Base-by-base conservation (phyloP, 257 asterid genomes). In the Solanum rostratum region DNA sequence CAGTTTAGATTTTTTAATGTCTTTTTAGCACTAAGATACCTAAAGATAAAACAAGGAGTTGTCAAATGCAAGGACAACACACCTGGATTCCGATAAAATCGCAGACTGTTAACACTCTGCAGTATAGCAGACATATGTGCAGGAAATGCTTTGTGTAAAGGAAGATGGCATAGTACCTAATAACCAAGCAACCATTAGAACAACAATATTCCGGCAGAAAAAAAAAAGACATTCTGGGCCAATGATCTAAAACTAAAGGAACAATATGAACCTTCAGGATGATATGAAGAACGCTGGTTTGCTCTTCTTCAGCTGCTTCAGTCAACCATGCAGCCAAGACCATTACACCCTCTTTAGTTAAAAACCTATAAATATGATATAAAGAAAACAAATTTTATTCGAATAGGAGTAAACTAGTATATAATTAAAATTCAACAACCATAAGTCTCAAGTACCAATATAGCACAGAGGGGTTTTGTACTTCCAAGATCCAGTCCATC, bases 251-350 rank as follows among this genome's bases (percentile, higher is more conserved):
- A 16, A 18, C 18, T 50, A 50, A 27, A 84, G 39, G 53, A 59
- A 24, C 54, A 55, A 63, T 39, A 69, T 60, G 41, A 41, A 97
- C 99, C 97, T 94, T 94, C 85, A 97, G 94, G 84, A 94, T 88
- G 87, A 86, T 88, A 85, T 88, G 90, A 86, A 97, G 92, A 89
- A 90, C 91, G 84, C 93, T 93, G 22, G 99, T 91, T 86, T 97
- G 99, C 86, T 97, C 99, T 92, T 97, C 99, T 29, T 83, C 83
- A 83, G 95, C 97, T 66, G 99, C 98, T 90, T 95, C 93, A 89
- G 95, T 90, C 91, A 97, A 87, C 99, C 99, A 97, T 57, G 98
- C 93, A 8, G 98, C 98, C 87, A 97, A 90, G 85, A 97, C 93
- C 98, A 95, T 90, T 74, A 93, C 88, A 78, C 99, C 98, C 18